These are phyloP conservation scores for Debaryomyces hansenii DNA, from an alignment of 805 yeast genomes.

Conservation along the genomic window DNA sequence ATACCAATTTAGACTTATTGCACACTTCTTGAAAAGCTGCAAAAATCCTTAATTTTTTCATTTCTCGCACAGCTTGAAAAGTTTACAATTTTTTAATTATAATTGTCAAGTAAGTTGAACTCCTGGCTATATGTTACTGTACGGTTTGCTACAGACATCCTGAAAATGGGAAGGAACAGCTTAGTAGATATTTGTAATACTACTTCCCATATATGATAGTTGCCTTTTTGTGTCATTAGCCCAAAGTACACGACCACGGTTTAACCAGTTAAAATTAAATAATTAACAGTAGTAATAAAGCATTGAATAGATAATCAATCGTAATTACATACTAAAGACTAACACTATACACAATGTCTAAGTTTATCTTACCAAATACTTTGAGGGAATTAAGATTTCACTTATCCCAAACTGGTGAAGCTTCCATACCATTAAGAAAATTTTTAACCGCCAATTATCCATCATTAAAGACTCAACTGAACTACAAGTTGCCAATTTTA, in stretches of 20 bases:
- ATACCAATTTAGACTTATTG: too few species aligned
- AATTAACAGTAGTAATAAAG: background rate
- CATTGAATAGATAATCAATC: background rate
- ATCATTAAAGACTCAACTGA: slow-evolving; percentile 51
- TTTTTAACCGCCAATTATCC: slow-evolving; percentile 67
- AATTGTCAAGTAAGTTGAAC: too few species aligned
- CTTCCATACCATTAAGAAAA: slow-evolving; percentile 63
- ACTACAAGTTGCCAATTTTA: slow-evolving; percentile 70
- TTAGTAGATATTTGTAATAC: too few species aligned
- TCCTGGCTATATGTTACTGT: too few species aligned
- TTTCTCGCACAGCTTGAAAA: too few species aligned
- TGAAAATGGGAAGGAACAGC: too few species aligned
- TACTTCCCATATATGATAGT: too few species aligned
- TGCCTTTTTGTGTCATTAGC: slow-evolving; percentile 24
- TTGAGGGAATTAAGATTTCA: slow-evolving; percentile 81
- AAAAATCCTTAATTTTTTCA: too few species aligned
- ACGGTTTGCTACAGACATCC: too few species aligned
- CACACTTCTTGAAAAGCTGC: too few species aligned
- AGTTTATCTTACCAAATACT: slow-evolving; percentile 49
- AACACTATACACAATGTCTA: slow-evolving; percentile 29
- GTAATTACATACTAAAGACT: background rate
- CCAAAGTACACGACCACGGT: slow-evolving; percentile 15
- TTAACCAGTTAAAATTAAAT: slow-evolving; percentile 11
- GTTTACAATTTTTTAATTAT: too few species aligned
- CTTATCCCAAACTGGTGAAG: slow-evolving; percentile 75